Conservation (phyloP, 345 rosid genomes). For the Atalantia buxifolia region DNA sequence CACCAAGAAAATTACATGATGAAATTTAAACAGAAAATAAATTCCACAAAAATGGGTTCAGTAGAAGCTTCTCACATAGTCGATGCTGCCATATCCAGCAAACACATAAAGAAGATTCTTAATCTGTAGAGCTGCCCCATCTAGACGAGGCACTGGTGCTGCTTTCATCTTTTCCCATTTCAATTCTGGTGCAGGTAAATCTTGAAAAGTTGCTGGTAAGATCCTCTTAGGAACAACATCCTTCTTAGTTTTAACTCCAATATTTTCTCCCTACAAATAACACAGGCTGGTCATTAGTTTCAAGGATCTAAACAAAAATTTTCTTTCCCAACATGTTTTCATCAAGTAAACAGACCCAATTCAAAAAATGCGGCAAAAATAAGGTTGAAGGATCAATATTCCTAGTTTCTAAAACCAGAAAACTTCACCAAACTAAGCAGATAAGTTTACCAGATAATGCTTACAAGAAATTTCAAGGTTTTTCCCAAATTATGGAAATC, state of each 20-base stretch:
- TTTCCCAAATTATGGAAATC: background rate
- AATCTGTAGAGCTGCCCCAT: slow-evolving; percentile 92
- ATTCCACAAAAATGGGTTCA: no score
- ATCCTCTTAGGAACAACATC: slow-evolving; percentile 41
- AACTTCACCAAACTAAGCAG: background rate
- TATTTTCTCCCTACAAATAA: slow-evolving; percentile 31
- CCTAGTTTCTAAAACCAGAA: background rate
- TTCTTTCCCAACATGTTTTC: background rate
- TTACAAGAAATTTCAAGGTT: background rate
- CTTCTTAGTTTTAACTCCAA: slow-evolving; percentile 24
- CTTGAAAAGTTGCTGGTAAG: slow-evolving; percentile 88
- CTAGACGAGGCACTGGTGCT: slow-evolving; percentile 94
- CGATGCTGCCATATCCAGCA: slow-evolving; percentile 90
- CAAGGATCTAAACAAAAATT: background rate
- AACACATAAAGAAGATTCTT: slow-evolving; percentile 71
- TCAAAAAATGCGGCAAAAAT: background rate
- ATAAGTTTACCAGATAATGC: background rate
- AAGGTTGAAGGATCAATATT: background rate
- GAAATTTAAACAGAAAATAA: background rate
- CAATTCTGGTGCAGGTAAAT: slow-evolving; percentile 73
- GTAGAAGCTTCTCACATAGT: slow-evolving; percentile 46
- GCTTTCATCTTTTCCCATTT: slow-evolving; percentile 85
- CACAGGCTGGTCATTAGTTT: background rate
- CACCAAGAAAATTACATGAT: background rate
- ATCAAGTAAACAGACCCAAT: background rate